Evolutionary conservation across 352 stramenopile genomes (phyloP), one percentile per base, ranked within the genome.

Genomic region (Phytophthora megakarya): DNA sequence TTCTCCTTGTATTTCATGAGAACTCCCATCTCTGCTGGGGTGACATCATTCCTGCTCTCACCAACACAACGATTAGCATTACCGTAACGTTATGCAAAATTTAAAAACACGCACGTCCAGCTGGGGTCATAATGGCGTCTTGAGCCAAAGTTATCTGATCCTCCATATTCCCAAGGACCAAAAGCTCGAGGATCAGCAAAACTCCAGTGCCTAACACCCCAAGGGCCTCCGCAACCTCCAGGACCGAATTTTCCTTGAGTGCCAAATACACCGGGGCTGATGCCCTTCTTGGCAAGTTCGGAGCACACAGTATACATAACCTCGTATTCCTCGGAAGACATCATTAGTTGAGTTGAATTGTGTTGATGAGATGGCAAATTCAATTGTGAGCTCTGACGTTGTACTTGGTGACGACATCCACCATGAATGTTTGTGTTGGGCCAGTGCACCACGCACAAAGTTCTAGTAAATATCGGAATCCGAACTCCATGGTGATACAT

Each of bases 301-400:
- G 59, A 73, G 46, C 73, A 65, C 21, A 88, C 54, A 40, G 84
- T 72, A 40, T 72, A 69, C 54, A 88, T 70, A 40, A 76, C 73
- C 46, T 88, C 76, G 73, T 81, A 76, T 45, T 84, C 50, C 19
- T 73, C 65, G 38, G 66, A 67, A 42, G 70, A 73, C 15, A 38
- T 38, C 23, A 52, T 33, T 48, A 5, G 19, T 30, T 25, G 22
- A 48, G 22, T 19, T 40, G n/a, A n/a, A n/a, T n/a, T 7, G 13
- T 40, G 35, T 40, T 15, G 8, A 7, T 19, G 35, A 2, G 13
- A 7, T 40, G 13, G 16, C 3, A 40, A 40, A 40, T 40, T 40
- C 13, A 19, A 15, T 40, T 40, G 35, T 40, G 35, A n/a, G 13
- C 35, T 3, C 8, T 19, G 35, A 40, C 2, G 35, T 15, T 19